Conservation (phyloP, 2,329 filamentous ascomycete genomes). For the Aspergillus sp. region DNA sequence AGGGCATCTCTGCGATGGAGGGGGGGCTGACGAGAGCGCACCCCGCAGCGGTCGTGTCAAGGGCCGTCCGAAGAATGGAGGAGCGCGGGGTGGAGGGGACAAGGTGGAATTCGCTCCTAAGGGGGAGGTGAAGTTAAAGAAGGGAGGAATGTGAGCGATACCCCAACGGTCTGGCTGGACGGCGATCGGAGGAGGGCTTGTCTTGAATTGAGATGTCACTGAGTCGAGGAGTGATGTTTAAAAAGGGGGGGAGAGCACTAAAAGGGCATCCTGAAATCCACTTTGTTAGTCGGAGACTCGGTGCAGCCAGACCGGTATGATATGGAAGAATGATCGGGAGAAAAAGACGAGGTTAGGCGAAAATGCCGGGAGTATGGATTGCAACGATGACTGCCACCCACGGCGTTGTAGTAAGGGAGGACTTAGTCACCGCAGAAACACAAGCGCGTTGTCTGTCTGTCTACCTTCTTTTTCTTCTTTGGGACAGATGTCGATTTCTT, state of each 20-base stretch:
- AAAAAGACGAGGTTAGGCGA: neutral
- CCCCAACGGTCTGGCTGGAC: constrained; percentile 5
- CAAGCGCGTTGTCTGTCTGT: neutral
- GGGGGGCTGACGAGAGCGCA: constrained; percentile 14
- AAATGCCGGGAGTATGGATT: neutral
- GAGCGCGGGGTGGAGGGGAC: constrained; percentile 9
- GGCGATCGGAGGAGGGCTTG: constrained; percentile 4
- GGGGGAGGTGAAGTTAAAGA: constrained; percentile 14
- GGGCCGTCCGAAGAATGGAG: constrained; percentile 19
- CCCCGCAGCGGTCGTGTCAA: constrained; percentile 21
- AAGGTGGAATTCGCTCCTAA: constrained; percentile 23
- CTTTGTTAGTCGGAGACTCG: constrained; percentile 2
- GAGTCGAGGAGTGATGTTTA: neutral
- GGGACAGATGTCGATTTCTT: neutral
- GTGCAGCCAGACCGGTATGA: neutral
- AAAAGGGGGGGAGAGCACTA: constrained; percentile 12
- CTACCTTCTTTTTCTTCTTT: neutral
- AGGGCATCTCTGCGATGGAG: constrained; percentile 67
- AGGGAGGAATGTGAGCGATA: constrained; percentile 23
- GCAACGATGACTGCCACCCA: neutral
- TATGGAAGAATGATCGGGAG: neutral
- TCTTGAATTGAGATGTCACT: neutral
- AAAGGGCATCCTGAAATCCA: constrained; percentile 9
- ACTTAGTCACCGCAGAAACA: neutral
- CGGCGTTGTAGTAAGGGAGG: neutral